Percentiles rank a stretch among this genome's conserved stretches.
Evolutionary conservation across 169 alveolate species (phyloP).

Genomic region (Neospora caninum): DNA sequence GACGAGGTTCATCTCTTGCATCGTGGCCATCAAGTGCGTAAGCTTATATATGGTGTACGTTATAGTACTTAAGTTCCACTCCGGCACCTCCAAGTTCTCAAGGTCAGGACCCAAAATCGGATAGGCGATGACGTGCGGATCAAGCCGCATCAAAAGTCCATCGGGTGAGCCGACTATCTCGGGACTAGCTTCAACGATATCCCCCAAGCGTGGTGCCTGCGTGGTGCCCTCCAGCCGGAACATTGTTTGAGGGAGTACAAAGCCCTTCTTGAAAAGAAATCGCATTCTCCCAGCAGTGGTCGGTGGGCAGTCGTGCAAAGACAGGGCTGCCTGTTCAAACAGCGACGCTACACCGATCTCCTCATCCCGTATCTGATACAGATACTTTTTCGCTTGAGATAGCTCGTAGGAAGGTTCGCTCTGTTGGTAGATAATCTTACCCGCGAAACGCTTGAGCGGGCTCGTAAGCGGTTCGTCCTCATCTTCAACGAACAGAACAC

Average conservation of each 20-base stretch:
- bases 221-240: neutral
- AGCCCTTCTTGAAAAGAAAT: neutral
- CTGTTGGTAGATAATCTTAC: neutral
- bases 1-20: neutral
- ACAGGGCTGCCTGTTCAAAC: neutral
- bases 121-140: neutral
- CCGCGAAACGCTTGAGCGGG: neutral
- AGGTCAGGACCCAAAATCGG: conserved; percentile 5
- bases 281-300: neutral
- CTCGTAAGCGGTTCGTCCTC: neutral
- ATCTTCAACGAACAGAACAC: neutral
- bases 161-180: neutral
- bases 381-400: neutral
- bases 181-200: neutral
- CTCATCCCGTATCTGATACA: neutral
- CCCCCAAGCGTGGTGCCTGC: neutral
- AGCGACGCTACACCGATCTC: neutral
- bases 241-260: neutral
- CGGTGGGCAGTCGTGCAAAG: neutral
- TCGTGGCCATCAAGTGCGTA: neutral
- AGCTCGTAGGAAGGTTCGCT: neutral
- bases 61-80: neutral
- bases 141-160: neutral
- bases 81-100: neutral
- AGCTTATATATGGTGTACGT: neutral